Percentiles rank a stretch among this genome's conserved stretches.
Conservation (phyloP, 805 yeast genomes). For the Saturnispora halmiae region DNA sequence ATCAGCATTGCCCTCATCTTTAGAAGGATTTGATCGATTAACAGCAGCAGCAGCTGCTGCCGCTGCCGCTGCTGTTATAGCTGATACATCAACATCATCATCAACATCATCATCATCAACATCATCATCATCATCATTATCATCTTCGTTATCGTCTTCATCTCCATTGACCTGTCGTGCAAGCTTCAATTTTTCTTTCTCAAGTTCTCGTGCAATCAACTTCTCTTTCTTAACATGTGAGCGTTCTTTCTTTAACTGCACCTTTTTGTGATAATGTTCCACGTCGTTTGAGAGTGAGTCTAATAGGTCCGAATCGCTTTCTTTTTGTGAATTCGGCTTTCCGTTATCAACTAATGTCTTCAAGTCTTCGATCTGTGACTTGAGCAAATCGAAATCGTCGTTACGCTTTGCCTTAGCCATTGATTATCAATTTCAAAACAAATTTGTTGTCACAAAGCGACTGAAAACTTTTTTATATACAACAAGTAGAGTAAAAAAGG, state of each 20-base stretch:
- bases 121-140: not conserved
- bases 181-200: slow-evolving; percentile 1
- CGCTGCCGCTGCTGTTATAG: slow-evolving; percentile 3
- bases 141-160: too few species aligned
- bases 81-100: slow-evolving; percentile 1
- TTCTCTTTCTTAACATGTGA: slow-evolving; percentile 8
- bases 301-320: slow-evolving; percentile 14
- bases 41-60: not conserved
- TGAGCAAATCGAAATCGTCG: slow-evolving; percentile 7
- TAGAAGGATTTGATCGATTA: not conserved
- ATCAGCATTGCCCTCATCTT: not conserved
- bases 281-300: slow-evolving; percentile 24
- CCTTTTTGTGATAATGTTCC: slow-evolving; percentile 25
- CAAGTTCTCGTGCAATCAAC: slow-evolving; percentile 5
- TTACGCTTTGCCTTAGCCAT: slow-evolving; percentile 3
- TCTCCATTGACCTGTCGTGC: too few species aligned
- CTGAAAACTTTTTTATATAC: slow-evolving; percentile 5
- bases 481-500: not conserved
- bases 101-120: slow-evolving; percentile 2
- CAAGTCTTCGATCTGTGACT: slow-evolving; percentile 5
- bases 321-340: slow-evolving; percentile 1
- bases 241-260: slow-evolving; percentile 18
- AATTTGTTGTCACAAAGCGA: slow-evolving; percentile 9
- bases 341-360: slow-evolving; percentile 2
- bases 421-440: slow-evolving; percentile 3